Conservation (phyloP, 345 rosid genomes). For the Gossypium longicalyx region DNA sequence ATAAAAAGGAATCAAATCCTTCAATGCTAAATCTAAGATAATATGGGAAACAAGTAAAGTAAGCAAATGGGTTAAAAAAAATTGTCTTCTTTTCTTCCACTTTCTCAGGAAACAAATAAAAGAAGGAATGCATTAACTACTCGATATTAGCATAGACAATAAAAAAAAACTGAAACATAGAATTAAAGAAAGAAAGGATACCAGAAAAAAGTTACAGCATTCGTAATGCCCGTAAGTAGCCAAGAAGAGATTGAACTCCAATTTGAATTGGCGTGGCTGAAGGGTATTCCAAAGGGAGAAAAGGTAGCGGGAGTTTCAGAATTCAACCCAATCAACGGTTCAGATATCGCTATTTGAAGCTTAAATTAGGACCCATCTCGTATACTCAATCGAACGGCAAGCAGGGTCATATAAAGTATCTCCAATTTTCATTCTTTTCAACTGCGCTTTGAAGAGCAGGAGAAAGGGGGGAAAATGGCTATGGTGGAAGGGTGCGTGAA, state of each 20-base stretch:
- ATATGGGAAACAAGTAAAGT: not conserved
- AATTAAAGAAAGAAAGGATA: not conserved
- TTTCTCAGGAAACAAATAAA: constrained; percentile 4
- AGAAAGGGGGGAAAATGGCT: constrained; percentile 66
- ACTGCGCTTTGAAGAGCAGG: constrained; percentile 27
- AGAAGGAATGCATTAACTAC: not conserved
- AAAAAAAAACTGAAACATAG: not conserved
- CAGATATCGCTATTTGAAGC: not conserved
- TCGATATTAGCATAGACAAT: not conserved
- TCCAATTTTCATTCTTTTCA: not conserved
- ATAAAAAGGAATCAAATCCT: not conserved
- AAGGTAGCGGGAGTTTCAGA: not conserved
- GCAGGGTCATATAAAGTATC: not conserved
- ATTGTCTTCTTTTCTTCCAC: not conserved
- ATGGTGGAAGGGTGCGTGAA: constrained; percentile 56
- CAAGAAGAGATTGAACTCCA: not conserved
- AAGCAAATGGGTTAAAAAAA: constrained; percentile 5
- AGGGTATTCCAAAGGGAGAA: not conserved
- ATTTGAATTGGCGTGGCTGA: not conserved
- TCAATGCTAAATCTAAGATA: not conserved
- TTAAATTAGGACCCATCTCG: not conserved
- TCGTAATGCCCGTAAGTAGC: not conserved
- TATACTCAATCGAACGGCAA: not conserved
- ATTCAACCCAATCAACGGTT: not conserved
- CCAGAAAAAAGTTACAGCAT: not conserved